Conservation (phyloP, 495 filamentous ascomycete species). For the Hyaloscypha hepaticicola region DNA sequence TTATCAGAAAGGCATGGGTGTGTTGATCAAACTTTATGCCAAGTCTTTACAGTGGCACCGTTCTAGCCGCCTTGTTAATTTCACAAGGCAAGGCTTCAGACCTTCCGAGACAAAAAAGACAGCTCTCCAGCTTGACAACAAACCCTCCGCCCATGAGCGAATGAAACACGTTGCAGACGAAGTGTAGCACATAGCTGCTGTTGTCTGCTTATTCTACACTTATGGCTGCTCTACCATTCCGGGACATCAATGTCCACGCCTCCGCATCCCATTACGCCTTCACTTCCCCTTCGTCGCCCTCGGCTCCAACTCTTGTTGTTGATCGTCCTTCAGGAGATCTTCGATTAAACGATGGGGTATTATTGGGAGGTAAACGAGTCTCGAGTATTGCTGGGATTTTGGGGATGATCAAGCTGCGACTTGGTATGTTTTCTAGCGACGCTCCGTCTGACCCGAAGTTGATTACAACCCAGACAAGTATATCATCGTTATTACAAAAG, state of each 20-base stretch:
- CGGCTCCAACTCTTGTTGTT: constrained; percentile 80
- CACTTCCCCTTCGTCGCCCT: constrained; percentile 89
- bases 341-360: constrained; percentile 73
- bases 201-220: constrained; percentile 22
- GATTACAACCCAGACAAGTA: constrained; percentile 73
- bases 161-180: background rate
- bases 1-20: too few species aligned
- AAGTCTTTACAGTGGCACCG: background rate
- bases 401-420: constrained; percentile 83
- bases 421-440: constrained; percentile 57
- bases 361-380: constrained; percentile 74
- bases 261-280: constrained; percentile 93
- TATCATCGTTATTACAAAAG: constrained; percentile 93
- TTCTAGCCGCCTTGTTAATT: background rate
- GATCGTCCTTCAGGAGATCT: constrained; percentile 93
- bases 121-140: background rate
- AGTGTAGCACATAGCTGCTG: background rate
- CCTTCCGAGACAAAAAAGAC: background rate
- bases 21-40: background rate
- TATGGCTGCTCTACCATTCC: constrained; percentile 77
- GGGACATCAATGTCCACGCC: constrained; percentile 94
- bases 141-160: background rate
- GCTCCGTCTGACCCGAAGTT: background rate
- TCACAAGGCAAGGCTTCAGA: constrained; percentile 8
- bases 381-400: constrained; percentile 93